Evolutionary conservation across 441 rosid species (phyloP).

Genomic region (Populus tomentosa): DNA sequence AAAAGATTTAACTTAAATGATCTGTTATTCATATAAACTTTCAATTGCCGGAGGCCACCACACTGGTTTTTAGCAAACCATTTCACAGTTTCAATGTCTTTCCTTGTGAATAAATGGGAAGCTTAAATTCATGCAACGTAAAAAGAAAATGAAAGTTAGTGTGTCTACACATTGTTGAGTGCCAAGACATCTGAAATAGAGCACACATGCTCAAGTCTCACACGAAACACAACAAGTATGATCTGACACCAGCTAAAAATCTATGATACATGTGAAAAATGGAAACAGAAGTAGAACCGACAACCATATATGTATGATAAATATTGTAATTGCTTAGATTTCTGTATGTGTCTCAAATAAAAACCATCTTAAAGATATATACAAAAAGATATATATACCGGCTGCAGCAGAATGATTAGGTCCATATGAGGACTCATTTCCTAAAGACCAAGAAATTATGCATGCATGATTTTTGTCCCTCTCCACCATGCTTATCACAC

Average conservation of each 20-base stretch:
- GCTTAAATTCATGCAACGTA: background rate
- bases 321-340: background rate
- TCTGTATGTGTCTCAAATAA: background rate
- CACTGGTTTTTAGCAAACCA: background rate
- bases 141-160: background rate
- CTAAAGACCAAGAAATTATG: constrained; percentile 92
- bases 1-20: background rate
- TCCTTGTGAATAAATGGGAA: background rate
- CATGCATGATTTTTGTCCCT: constrained; percentile 95
- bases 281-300: background rate
- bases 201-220: background rate
- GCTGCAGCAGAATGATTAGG: constrained; percentile 98
- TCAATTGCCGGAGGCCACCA: background rate
- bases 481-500: constrained; percentile 97
- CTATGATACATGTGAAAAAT: background rate
- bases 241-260: background rate
- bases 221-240: background rate
- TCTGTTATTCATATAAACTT: background rate
- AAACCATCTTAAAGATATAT: background rate
- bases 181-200: background rate
- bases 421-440: constrained; percentile 94
- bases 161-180: background rate
- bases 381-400: constrained; percentile 40
- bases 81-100: background rate
- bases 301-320: background rate